Conservation (phyloP, 345 rosid genomes). For the Passiflora organensis region DNA sequence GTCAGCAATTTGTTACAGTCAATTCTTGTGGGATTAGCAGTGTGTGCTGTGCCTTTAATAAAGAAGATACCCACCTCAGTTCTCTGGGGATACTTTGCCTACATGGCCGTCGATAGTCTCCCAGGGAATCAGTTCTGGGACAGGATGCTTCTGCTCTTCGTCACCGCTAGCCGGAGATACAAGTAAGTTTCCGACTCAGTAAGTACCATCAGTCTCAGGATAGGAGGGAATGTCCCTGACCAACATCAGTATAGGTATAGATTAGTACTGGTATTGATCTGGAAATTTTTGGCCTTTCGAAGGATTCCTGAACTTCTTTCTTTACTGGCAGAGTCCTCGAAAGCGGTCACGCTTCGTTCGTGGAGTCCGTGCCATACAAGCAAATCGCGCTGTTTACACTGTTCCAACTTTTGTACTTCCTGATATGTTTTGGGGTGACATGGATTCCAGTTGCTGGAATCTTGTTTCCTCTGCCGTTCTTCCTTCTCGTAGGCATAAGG, state of each 20-base stretch:
- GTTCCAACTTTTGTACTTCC: conserved; percentile 58
- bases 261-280: too few species aligned
- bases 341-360: conserved; percentile 66
- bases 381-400: conserved; percentile 49
- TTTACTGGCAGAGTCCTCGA: conserved; percentile 53
- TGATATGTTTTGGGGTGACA: conserved; percentile 63
- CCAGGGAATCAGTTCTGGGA: conserved; percentile 92
- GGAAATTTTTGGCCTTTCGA: too few species aligned
- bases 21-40: conserved; percentile 51
- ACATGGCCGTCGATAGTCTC: conserved; percentile 89
- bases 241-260: too few species aligned
- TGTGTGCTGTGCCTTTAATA: conserved; percentile 52
- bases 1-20: conserved; percentile 77
- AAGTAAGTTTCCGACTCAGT: conserved; percentile 37
- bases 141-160: conserved; percentile 60
- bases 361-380: conserved; percentile 69
- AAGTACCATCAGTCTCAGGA: not conserved
- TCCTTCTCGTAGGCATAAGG: conserved; percentile 59
- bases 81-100: conserved; percentile 87
- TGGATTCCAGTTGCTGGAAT: conserved; percentile 84
- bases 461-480: conserved; percentile 70
- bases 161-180: conserved; percentile 64
- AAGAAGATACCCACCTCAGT: conserved; percentile 72
- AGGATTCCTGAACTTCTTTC: too few species aligned
- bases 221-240: not conserved